Evolutionary conservation across 225 moss, liverwort and hornwort genomes (phyloP).

Genomic region (Bryum argenteum): DNA sequence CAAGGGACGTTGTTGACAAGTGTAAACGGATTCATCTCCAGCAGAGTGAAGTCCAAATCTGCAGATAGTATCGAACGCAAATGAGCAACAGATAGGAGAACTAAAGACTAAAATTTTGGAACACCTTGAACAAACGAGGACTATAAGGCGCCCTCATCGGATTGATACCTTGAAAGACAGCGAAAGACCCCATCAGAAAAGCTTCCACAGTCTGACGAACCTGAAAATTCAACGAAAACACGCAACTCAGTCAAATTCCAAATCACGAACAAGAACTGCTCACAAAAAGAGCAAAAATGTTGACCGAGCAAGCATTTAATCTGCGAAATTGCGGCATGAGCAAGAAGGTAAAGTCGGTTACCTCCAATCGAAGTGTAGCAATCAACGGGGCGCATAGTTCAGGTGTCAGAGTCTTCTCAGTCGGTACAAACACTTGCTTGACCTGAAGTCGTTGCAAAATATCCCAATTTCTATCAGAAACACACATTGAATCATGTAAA

Average conservation of each 20-base stretch:
- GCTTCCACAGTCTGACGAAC: conserved; percentile 67
- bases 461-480: conserved; percentile 13
- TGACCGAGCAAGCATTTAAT: background rate
- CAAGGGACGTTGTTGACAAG: conserved; percentile 74
- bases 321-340: background rate
- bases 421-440: conserved; percentile 77
- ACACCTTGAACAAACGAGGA: too few relatives aligned
- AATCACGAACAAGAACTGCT: background rate
- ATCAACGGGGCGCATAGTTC: conserved; percentile 89
- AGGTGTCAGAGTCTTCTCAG: conserved; percentile 63
- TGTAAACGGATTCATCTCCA: conserved; percentile 99
- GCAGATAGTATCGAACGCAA: conserved; percentile 13
- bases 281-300: background rate
- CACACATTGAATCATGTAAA: background rate
- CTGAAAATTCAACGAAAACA: conserved; percentile 38
- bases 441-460: conserved; percentile 54
- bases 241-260: background rate
- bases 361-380: conserved; percentile 88
- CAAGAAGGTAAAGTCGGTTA: conserved; percentile 25
- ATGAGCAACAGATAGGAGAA: conserved; percentile 4
- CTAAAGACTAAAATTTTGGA: conserved; percentile 5
- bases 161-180: conserved; percentile 70
- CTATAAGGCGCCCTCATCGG: background rate
- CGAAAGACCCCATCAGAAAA: conserved; percentile 74
- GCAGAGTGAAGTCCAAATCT: conserved; percentile 95